These are phyloP conservation scores for Bocquillonia castaneifolia DNA, from an alignment of 441 rosid genomes.

Conservation along the genomic window DNA sequence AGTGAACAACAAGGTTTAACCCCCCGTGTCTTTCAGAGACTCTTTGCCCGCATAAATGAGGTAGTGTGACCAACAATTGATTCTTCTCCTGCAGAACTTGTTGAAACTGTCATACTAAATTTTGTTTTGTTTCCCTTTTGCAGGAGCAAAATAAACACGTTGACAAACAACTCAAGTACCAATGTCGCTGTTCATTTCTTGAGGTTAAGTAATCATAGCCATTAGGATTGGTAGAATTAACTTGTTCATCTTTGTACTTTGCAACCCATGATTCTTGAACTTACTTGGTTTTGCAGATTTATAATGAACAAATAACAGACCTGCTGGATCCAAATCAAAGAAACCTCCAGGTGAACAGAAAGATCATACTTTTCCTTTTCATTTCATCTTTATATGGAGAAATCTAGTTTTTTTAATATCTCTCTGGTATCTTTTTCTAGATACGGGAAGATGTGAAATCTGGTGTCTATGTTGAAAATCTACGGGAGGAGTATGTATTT, in stretches of 20 bases:
- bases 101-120: slow-evolving; percentile 2
- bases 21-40: slow-evolving; percentile 81
- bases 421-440: slow-evolving; percentile 36
- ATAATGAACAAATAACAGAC: slow-evolving; percentile 98
- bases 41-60: slow-evolving; percentile 84
- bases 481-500: slow-evolving; percentile 73
- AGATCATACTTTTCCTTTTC: slow-evolving; percentile 14
- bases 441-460: slow-evolving; percentile 94
- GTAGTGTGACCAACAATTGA: slow-evolving; percentile 40
- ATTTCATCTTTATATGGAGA: not conserved
- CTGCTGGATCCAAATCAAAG: slow-evolving; percentile 84
- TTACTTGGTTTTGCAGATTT: slow-evolving; percentile 64
- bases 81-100: slow-evolving; percentile 16
- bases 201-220: slow-evolving; percentile 49
- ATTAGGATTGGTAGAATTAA: slow-evolving; percentile 3
- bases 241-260: slow-evolving; percentile 3
- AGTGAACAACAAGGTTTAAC: slow-evolving; percentile 90
- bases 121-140: slow-evolving; percentile 23
- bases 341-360: slow-evolving; percentile 69
- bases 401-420: slow-evolving; percentile 11
- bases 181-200: slow-evolving; percentile 97
- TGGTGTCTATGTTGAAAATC: slow-evolving; percentile 90
- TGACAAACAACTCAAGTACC: slow-evolving; percentile 81
- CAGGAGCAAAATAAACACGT: slow-evolving; percentile 90
- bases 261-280: slow-evolving; percentile 12